phyloP scores from a whole-genome alignment of 495 filamentous ascomycete species.

The Hypomontagnella monticulosa region DNA sequence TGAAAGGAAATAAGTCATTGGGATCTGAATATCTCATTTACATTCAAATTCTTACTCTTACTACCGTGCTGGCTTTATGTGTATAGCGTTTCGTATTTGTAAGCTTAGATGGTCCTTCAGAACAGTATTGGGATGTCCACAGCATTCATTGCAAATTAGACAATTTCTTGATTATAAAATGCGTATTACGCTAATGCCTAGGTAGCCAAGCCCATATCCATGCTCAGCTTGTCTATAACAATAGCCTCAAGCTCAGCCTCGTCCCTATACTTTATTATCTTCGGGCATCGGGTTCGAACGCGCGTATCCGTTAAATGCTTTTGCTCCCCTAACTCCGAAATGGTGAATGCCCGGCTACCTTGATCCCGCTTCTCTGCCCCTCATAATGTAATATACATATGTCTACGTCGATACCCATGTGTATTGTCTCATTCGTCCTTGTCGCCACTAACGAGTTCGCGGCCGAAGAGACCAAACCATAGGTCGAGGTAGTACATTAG shows the following conservation, averaged over 20 bases:
- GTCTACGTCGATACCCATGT: background rate
- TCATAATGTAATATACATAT: conserved; percentile 3
- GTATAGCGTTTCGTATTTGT: too few species aligned
- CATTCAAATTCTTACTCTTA: too few species aligned
- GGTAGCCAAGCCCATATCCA: background rate
- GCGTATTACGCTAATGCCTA: conserved; percentile 6
- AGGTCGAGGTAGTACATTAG: conserved; percentile 62
- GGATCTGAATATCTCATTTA: too few species aligned
- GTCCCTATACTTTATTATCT: conserved; percentile 11
- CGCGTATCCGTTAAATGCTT: background rate
- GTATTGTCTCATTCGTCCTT: conserved; percentile 54
- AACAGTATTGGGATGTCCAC: too few species aligned
- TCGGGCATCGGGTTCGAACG: background rate
- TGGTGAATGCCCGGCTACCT: background rate
- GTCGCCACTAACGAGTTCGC: conserved; percentile 59
- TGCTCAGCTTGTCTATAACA: conserved; percentile 8
- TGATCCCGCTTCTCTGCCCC: background rate
- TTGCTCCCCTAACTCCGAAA: conserved; percentile 3
- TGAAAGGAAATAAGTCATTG: conserved; percentile 3
- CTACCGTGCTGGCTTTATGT: too few species aligned
- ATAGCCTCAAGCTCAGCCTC: background rate
- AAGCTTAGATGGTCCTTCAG: too few species aligned
- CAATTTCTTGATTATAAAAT: conserved; percentile 18
- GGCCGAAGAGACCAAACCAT: conserved; percentile 58
- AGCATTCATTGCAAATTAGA: background rate